A percentile compares a stretch with the other conserved stretches of the same genome.
Conservation (phyloP, 805 yeast species). For the Lipomyces yamanashiensis region DNA sequence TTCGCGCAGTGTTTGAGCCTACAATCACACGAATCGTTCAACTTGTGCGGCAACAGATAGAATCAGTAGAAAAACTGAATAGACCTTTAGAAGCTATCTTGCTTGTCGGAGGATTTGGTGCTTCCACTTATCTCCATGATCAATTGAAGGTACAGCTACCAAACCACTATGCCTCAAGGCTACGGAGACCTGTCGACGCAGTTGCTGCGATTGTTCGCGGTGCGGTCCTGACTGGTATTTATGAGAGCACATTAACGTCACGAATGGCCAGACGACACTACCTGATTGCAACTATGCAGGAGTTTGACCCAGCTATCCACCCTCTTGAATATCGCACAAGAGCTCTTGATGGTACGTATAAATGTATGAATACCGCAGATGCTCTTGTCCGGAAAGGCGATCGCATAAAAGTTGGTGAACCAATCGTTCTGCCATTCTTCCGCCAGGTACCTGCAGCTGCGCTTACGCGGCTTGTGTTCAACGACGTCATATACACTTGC, state of each 20-base stretch:
- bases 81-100: constrained; percentile 21
- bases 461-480: constrained; percentile 11
- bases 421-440: constrained; percentile 11
- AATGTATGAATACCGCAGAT: constrained; percentile 21
- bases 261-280: constrained; percentile 32
- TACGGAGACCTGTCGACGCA: constrained; percentile 28
- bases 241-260: constrained; percentile 25
- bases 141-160: constrained; percentile 19
- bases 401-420: constrained; percentile 17
- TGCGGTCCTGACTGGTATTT: constrained; percentile 30
- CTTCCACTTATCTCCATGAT: constrained; percentile 26
- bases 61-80: constrained; percentile 10
- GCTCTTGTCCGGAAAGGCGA: constrained; percentile 25
- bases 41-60: constrained; percentile 31
- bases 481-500: constrained; percentile 23
- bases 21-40: constrained; percentile 14
- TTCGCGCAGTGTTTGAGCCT: constrained; percentile 24
- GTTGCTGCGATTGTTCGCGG: constrained; percentile 34
- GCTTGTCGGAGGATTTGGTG: constrained; percentile 35
- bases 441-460: constrained; percentile 12
- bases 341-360: constrained; percentile 23
- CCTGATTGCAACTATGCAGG: constrained; percentile 20
- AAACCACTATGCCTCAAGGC: constrained; percentile 14
- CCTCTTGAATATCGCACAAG: constrained; percentile 18
- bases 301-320: constrained; percentile 22